Evolutionary conservation across 192 early-diverging fungal genomes (phyloP).

Genomic region (Coemansia sp.): DNA sequence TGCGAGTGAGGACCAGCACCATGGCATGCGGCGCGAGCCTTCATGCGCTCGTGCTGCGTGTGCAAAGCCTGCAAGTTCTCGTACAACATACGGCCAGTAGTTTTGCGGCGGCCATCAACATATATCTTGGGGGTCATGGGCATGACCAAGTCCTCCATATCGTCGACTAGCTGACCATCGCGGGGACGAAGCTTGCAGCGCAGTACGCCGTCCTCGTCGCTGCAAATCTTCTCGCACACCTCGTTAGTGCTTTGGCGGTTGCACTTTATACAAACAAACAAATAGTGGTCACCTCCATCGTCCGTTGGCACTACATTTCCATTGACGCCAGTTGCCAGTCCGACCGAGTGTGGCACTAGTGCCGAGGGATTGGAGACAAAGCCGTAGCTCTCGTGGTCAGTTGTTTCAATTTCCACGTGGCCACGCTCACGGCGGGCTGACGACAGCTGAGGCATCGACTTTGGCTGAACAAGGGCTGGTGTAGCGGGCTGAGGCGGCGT

Average conservation of each 20-base stretch:
- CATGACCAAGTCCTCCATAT: conserved; percentile 56
- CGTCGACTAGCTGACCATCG: conserved; percentile 43
- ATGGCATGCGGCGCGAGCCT: conserved; percentile 46
- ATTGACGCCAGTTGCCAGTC: neutral
- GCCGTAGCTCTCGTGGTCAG: conserved; percentile 46
- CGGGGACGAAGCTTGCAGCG: conserved; percentile 53
- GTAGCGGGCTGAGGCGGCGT: conserved; percentile 24
- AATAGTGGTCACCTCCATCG: conserved; percentile 36
- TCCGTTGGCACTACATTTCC: neutral
- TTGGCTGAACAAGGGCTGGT: neutral
- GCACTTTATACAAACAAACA: conserved; percentile 57
- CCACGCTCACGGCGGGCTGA: conserved; percentile 28
- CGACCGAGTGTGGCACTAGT: conserved; percentile 16
- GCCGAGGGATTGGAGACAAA: conserved; percentile 53
- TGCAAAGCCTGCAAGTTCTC: conserved; percentile 55
- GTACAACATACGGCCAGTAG: conserved; percentile 56
- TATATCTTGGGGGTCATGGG: conserved; percentile 56
- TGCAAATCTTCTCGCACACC: conserved; percentile 58
- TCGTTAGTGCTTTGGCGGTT: conserved; percentile 56
- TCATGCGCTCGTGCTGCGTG: conserved; percentile 50
- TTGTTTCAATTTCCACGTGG: conserved; percentile 50
- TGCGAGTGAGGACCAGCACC: conserved; percentile 38
- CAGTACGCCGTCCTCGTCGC: conserved; percentile 53
- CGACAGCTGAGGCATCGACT: neutral
- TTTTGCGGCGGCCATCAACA: conserved; percentile 48